A percentile compares a stretch with the other conserved stretches of the same genome.
Evolutionary conservation across 495 filamentous ascomycete species (phyloP).

Genomic region (Trypethelium eluteriae): DNA sequence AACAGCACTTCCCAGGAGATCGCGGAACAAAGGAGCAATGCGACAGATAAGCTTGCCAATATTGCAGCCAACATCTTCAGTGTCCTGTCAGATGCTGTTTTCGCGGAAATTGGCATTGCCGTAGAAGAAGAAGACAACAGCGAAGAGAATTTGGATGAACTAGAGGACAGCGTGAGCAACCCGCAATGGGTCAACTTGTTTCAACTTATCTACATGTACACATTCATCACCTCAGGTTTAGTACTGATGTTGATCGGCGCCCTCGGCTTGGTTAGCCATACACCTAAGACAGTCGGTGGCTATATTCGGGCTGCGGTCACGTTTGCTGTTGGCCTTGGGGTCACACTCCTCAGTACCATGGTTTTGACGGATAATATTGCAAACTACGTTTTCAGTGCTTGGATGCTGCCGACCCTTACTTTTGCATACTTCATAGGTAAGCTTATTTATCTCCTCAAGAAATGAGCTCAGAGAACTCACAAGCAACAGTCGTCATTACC

Average conservation of each 20-base stretch:
- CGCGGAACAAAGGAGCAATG: not conserved
- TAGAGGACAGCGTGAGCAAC: not conserved
- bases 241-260: conserved; percentile 14
- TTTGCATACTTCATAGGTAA: conserved; percentile 17
- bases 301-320: not conserved
- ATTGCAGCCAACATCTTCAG: not conserved
- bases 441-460: not conserved
- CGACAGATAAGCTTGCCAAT: not conserved
- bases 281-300: not conserved
- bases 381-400: conserved; percentile 5
- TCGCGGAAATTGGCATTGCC: not conserved
- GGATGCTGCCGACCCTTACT: conserved; percentile 18
- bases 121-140: not conserved
- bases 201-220: not conserved
- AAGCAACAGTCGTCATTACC: not conserved
- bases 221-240: not conserved
- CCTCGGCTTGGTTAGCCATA: conserved; percentile 5
- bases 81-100: not conserved
- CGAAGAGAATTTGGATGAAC: not conserved
- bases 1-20: not conserved
- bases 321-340: conserved; percentile 10
- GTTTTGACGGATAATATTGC: not conserved
- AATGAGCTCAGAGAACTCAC: not conserved
- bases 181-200: not conserved
- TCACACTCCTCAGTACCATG: conserved; percentile 13